phyloP scores from a whole-genome alignment of 2,329 filamentous ascomycete genomes.

The Tolypocladium cylindrosporum region DNA sequence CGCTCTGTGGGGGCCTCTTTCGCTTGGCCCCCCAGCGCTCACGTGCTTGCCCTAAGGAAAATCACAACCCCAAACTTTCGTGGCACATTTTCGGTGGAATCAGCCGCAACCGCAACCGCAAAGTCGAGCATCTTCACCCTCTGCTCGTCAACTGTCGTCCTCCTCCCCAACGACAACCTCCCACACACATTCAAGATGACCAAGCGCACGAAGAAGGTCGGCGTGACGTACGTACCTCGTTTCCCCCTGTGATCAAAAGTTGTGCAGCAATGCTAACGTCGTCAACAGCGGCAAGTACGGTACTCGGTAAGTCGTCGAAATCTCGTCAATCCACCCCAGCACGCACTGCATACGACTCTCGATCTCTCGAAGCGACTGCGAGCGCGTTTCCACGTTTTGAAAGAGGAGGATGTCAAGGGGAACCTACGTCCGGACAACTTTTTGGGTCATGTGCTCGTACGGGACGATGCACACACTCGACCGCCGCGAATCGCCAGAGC shows the following conservation, averaged over 20 bases:
- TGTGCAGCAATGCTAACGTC: slow-evolving; percentile 17
- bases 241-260: background rate
- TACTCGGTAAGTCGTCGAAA: slow-evolving; percentile 60
- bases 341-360: slow-evolving; percentile 1
- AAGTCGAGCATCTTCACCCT: slow-evolving; percentile 21
- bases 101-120: slow-evolving; percentile 12
- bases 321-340: background rate
- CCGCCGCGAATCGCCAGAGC: background rate
- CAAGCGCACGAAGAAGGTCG: slow-evolving; percentile 95
- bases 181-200: slow-evolving; percentile 60
- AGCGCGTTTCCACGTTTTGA: background rate
- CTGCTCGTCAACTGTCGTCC: slow-evolving; percentile 20
- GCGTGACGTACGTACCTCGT: slow-evolving; percentile 57
- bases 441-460: background rate
- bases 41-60: slow-evolving; percentile 33
- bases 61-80: slow-evolving; percentile 25
- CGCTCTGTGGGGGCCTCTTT: slow-evolving; percentile 1
- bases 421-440: background rate
- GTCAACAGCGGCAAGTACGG: slow-evolving; percentile 69
- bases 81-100: slow-evolving; percentile 21
- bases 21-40: slow-evolving; percentile 17
- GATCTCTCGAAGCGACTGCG: background rate
- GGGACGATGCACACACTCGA: background rate
- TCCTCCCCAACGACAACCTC: slow-evolving; percentile 21
- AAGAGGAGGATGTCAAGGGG: background rate